A percentile compares a stretch with the other conserved stretches of the same genome.
Conservation (phyloP, 2,329 filamentous ascomycete genomes). For the Metarhizium guizhouense region DNA sequence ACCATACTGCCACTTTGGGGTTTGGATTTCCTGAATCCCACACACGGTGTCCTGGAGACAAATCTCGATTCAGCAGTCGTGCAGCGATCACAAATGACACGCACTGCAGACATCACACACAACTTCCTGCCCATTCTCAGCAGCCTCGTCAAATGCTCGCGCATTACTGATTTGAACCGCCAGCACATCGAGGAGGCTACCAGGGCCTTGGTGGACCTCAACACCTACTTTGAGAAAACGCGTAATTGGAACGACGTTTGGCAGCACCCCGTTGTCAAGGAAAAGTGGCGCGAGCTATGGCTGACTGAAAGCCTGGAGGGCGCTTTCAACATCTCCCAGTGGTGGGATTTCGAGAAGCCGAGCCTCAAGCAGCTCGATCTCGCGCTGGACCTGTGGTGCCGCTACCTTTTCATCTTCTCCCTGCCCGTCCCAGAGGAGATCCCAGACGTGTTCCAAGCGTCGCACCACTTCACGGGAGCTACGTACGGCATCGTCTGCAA, state of each 20-base stretch:
- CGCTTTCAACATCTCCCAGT: not conserved
- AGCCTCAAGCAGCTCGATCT: not conserved
- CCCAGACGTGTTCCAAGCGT: not conserved
- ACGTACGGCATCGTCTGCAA: conserved; percentile 1
- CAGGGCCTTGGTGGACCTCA: not conserved
- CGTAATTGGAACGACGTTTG: not conserved
- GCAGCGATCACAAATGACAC: not conserved
- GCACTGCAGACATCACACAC: not conserved
- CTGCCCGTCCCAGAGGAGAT: not conserved
- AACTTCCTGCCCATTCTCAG: not conserved
- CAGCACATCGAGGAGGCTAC: not conserved
- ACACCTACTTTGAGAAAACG: not conserved
- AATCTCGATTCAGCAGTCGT: not conserved
- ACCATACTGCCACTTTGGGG: not conserved
- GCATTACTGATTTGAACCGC: not conserved
- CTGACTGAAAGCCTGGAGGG: not conserved
- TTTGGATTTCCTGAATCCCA: not conserved
- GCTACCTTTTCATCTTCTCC: not conserved
- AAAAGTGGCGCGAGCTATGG: not conserved
- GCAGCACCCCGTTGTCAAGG: not conserved
- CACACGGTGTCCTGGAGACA: not conserved
- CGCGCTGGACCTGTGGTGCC: not conserved
- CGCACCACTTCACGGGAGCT: not conserved
- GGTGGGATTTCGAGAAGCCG: not conserved
- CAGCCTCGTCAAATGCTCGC: not conserved